Conservation (phyloP, 345 rosid species). For the Hibiscus mutabilis region DNA sequence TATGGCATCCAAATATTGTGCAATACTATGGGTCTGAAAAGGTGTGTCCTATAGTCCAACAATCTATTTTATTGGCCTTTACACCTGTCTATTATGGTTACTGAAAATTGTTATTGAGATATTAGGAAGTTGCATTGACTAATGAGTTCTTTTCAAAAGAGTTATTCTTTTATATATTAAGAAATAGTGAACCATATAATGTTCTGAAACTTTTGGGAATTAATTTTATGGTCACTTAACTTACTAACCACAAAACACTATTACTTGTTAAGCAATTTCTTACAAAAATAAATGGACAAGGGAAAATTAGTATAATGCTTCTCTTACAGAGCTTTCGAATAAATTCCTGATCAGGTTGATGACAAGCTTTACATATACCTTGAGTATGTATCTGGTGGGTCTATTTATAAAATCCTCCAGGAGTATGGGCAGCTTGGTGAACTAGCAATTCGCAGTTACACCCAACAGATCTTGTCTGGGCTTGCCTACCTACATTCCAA, state of each 20-base stretch:
- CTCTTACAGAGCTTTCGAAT: constrained; percentile 7
- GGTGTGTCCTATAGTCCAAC: constrained; percentile 25
- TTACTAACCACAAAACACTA: not conserved
- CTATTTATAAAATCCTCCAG: constrained; percentile 72
- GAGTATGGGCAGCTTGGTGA: constrained; percentile 73
- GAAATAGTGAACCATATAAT: constrained; percentile 2
- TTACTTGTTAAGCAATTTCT: constrained; percentile 3
- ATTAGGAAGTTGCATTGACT: not conserved
- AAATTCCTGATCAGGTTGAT: constrained; percentile 38
- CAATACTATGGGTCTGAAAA: constrained; percentile 71
- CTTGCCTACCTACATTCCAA: constrained; percentile 65
- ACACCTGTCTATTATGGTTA: not conserved
- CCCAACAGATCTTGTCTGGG: constrained; percentile 72
- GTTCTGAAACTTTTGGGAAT: constrained; percentile 1
- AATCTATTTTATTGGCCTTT: constrained; percentile 1
- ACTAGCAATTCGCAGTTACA: constrained; percentile 57
- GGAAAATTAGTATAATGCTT: not conserved
- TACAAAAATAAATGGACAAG: not conserved
- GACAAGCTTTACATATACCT: constrained; percentile 64
- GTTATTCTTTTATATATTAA: not conserved
- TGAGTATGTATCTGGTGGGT: constrained; percentile 72
- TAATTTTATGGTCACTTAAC: not conserved
- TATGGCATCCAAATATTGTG: constrained; percentile 66
- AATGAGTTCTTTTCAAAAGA: not conserved
- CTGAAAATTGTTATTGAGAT: not conserved